Conservation (phyloP, 2,329 filamentous ascomycete species). For the Colletotrichum somersetense region DNA sequence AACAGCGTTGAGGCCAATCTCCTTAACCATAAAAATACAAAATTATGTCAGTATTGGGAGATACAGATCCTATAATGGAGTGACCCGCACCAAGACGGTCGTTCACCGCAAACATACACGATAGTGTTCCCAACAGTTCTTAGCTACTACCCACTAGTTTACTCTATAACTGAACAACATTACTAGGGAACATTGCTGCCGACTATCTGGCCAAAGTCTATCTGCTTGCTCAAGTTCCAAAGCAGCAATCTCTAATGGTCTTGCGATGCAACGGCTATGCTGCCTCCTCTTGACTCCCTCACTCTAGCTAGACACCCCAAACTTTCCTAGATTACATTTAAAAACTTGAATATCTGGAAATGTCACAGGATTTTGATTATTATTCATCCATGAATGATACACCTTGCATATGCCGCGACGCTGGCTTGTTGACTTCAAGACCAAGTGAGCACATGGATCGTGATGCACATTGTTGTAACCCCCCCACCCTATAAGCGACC, state of each 20-base stretch:
- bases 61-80: not conserved
- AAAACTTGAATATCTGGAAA: not conserved
- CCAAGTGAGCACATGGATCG: not conserved
- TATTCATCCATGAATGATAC: no score
- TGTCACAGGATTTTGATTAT: not conserved
- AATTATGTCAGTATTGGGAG: not conserved
- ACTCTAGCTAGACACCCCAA: not conserved
- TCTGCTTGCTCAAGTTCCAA: not conserved
- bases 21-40: not conserved
- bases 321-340: not conserved
- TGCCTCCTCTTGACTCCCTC: not conserved
- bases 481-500: no score
- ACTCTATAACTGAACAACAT: not conserved
- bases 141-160: not conserved
- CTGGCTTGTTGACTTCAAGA: not conserved
- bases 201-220: not conserved
- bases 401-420: not conserved
- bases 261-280: not conserved
- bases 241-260: not conserved
- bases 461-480: not conserved
- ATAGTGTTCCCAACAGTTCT: not conserved
- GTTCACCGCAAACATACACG: not conserved
- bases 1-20: not conserved
- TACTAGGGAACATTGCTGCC: not conserved
- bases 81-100: not conserved